Conservation (phyloP, 2,329 filamentous ascomycete species). For the Conoideocrella luteorostrata region DNA sequence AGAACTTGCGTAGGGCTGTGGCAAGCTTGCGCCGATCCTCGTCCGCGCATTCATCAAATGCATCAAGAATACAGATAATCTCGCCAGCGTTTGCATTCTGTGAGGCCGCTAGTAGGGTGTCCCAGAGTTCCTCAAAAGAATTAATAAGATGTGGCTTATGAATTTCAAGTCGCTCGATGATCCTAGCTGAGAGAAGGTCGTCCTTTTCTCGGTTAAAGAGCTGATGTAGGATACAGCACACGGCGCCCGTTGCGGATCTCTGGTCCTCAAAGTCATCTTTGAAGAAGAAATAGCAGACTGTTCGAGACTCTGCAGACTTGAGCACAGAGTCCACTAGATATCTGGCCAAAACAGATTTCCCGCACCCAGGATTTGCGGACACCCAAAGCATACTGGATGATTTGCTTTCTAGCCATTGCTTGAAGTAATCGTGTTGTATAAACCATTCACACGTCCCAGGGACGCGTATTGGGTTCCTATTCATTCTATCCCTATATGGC, state of each 20-base stretch:
- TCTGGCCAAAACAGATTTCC: constrained; percentile 36
- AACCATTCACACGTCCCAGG: neutral
- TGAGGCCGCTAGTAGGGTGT: neutral
- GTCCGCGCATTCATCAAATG: neutral
- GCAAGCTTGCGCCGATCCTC: neutral
- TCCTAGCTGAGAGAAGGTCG: too few species aligned
- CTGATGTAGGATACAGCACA: constrained; percentile 32
- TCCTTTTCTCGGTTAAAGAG: too few species aligned
- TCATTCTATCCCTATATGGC: neutral
- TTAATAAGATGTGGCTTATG: neutral
- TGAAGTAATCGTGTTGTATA: neutral
- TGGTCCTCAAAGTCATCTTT: too few species aligned
- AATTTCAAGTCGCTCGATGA: too few species aligned
- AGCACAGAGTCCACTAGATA: constrained; percentile 27
- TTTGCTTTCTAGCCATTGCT: neutral
- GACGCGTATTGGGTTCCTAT: neutral
- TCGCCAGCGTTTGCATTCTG: neutral
- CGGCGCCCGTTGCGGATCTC: constrained; percentile 18
- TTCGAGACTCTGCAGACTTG: constrained; percentile 10
- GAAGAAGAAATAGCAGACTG: constrained; percentile 38
- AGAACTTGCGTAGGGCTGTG: neutral
- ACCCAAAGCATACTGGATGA: constrained; percentile 16
- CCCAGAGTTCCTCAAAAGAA: neutral
- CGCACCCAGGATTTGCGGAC: constrained; percentile 37
- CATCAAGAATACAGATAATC: neutral